Percentiles rank a stretch among this genome's conserved stretches.
Conservation (phyloP, 768 basidiomycete genomes). For the Lactarius hengduanensis region DNA sequence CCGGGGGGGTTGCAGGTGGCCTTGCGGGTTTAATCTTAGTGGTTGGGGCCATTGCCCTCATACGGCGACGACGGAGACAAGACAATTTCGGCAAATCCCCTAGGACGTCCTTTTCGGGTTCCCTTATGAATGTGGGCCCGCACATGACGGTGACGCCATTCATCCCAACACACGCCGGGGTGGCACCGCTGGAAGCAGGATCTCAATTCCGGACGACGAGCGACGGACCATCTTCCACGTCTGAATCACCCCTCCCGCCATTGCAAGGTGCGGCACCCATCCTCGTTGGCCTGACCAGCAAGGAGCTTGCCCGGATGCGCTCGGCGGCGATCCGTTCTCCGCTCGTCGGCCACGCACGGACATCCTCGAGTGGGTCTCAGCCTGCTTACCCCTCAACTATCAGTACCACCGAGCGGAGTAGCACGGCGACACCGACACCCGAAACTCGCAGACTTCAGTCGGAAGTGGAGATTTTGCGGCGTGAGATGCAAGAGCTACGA, state of each 20-base stretch:
- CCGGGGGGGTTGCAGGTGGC: conserved; percentile 24
- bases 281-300: conserved; percentile 11
- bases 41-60: background rate
- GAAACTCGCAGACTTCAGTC: conserved; percentile 10
- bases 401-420: background rate
- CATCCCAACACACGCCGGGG: background rate
- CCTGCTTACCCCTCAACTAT: background rate
- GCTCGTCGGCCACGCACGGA: too few species aligned
- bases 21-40: background rate
- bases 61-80: conserved; percentile 16
- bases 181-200: background rate
- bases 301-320: conserved; percentile 19
- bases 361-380: too few species aligned
- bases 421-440: background rate
- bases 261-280: background rate
- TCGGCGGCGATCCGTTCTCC: background rate
- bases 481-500: conserved; percentile 32
- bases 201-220: background rate
- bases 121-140: background rate
- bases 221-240: background rate
- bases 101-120: background rate
- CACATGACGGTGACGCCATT: conserved; percentile 4
- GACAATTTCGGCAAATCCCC: background rate
- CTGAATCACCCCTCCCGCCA: background rate
- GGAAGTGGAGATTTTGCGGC: conserved; percentile 34